Evolutionary conservation across 108 stramenopile genomes (phyloP).

Genomic region (Fistulifera solaris): DNA sequence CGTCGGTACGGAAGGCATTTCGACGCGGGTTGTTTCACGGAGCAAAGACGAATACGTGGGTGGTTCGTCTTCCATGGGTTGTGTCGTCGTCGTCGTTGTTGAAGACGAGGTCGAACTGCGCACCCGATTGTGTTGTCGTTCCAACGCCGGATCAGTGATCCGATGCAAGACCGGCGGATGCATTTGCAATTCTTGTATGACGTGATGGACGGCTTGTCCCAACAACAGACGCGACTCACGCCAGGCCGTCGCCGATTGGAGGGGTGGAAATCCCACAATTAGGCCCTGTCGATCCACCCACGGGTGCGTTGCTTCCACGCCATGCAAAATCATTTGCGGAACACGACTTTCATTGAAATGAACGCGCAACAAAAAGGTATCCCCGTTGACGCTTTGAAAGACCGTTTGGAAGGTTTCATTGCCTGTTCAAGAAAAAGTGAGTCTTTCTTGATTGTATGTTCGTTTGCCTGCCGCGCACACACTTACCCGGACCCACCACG

Average conservation of each 20-base stretch:
- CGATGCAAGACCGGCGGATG: conserved; percentile 60
- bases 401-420: conserved; percentile 77
- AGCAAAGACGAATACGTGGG: conserved; percentile 22
- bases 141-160: conserved; percentile 48
- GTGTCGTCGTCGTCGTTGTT: conserved; percentile 1
- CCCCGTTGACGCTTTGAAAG: conserved; percentile 65
- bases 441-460: not conserved
- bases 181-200: conserved; percentile 71
- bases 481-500: conserved; percentile 55
- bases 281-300: conserved; percentile 64
- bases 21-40: conserved; percentile 6
- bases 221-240: conserved; percentile 32
- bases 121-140: conserved; percentile 26
- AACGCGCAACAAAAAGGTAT: conserved; percentile 58
- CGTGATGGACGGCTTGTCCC: conserved; percentile 62
- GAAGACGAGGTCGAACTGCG: not conserved
- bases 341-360: not conserved
- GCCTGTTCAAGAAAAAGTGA: conserved; percentile 21
- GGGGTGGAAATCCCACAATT: conserved; percentile 56
- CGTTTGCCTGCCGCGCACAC: not conserved
- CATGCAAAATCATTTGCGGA: conserved; percentile 67
- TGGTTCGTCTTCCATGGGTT: conserved; percentile 10
- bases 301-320: conserved; percentile 54
- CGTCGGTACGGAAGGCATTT: conserved; percentile 49
- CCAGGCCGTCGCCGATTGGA: conserved; percentile 49